Base-by-base conservation (phyloP, 768 basidiomycete species). In the Boletellus ananas region DNA sequence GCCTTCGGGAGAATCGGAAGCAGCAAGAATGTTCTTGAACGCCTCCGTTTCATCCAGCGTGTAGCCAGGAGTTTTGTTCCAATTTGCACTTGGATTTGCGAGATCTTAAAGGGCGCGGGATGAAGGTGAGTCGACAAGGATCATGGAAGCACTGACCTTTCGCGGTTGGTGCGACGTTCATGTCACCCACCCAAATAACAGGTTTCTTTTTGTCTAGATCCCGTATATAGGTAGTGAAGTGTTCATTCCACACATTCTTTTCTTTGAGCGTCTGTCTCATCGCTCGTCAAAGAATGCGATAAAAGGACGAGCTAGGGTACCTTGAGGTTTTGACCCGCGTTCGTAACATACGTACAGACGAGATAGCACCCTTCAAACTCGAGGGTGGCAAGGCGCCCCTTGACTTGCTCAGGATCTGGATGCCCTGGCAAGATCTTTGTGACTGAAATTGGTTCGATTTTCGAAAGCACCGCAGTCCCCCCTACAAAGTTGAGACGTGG, bases 1-100 rank as follows among this genome's bases (percentile, higher is more conserved):
- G 20, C 58, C 69, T 33, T 57, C 50, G 6, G 70, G 59, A 2
- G 66, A 50, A 4, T 69, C 66, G 6, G 80, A 69, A 6, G 84
- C 74, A 42, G 78, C 69, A 0, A 94, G 74, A 39, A 93, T 83
- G 16, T 78, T 75, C 49, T 76, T 79, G 65, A 86, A 93, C 1
- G 85, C 81, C 5, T 81, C 77, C 10, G 86, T 90, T 70, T 94
- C 92, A 8, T 77, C 81, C 60, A 88, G 81, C 0, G 91, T 94
- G 63, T 90, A 90, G 0, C 91, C 91, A 2, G 91, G 73, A 0
- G 86, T 83, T 64, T 94, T 94, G 67, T 94, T 92, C 89, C 89
- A 92, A 60, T 92, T 91, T 43, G 73, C 57, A 49, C 84, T 82
- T 0, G 84, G 69, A 56, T 90, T 85, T 11, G 80, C 57, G 16